Conservation (phyloP, 495 filamentous ascomycete species). For the Articulospora tetracladia region DNA sequence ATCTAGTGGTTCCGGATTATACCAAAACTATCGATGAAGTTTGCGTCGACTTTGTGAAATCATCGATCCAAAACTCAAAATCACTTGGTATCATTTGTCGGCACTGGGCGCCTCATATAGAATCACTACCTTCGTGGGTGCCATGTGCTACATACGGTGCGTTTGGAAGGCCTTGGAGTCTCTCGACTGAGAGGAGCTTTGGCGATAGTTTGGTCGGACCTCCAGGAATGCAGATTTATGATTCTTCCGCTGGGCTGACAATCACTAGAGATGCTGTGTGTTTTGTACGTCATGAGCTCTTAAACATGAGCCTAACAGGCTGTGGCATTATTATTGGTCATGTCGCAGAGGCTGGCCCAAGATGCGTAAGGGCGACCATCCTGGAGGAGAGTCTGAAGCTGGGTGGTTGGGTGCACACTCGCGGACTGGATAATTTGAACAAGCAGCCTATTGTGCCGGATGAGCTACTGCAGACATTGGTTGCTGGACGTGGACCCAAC, state of each 20-base stretch:
- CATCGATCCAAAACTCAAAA: conserved; percentile 16
- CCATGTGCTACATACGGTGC: conserved; percentile 13
- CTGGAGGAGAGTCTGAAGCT: not conserved
- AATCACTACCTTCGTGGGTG: conserved; percentile 20
- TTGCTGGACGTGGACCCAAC: conserved; percentile 12
- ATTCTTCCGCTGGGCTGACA: conserved; percentile 2
- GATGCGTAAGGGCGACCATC: conserved; percentile 7
- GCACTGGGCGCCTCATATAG: conserved; percentile 24
- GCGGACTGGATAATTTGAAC: not conserved
- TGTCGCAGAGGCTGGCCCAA: not conserved
- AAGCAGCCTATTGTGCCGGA: not conserved
- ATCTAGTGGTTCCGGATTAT: conserved; percentile 18
- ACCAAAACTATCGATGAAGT: conserved; percentile 19
- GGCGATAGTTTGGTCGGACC: conserved; percentile 20
- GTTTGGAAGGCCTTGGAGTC: conserved; percentile 17
- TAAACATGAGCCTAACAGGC: not conserved
- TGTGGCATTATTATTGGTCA: conserved; percentile 4
- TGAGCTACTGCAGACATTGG: conserved; percentile 7
- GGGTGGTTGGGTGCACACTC: conserved; percentile 5
- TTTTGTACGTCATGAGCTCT: no score
- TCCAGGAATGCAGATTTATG: conserved; percentile 3
- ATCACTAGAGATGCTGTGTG: not conserved
- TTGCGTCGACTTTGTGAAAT: conserved; percentile 23
- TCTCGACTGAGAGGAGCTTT: conserved; percentile 12
- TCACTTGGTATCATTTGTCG: conserved; percentile 32